Evolutionary conservation across 148 eudicot genomes (phyloP), one percentile per base, ranked within the genome.

Genomic region (Rhododendron kiyosumense): DNA sequence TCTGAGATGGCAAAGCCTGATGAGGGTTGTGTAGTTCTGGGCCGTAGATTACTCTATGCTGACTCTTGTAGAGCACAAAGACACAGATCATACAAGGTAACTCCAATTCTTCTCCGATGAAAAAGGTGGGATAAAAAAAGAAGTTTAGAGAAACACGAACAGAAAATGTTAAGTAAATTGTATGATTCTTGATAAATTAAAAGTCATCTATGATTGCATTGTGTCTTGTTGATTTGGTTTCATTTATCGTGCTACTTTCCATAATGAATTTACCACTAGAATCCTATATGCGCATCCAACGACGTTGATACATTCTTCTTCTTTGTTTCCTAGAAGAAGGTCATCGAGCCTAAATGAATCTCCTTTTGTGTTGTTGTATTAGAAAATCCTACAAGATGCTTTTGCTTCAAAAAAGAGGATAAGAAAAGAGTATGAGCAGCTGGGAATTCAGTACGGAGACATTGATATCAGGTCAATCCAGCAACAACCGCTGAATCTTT

Each of bases 81-180:
- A 82, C 82, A 63, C 79, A 90, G 89, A 78, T 92, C 92, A 48
- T 92, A 90, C 88, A 92, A 90, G 92, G 94, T 90, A 92, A 22
- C 22, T 54, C 26, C 83, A 17, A 32, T 71, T 32, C 5, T 18
- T 11, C 28, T 41, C 8, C 0, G 11, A 4, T n/a, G 4, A 32
- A 45, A 22, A 45, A 79, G 51, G 45, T 79, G 49, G 14, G 20
- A 41, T 34, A 83, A 28, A 12, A 22, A 4, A n/a, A 79, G 14
- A 28, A 34, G 13, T 30, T 36, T 24, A 22, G 54, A 11, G 20
- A 4, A 20, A 49, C 36, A 49, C 17, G 0, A 69, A 46, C 69
- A 46, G 85, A 20, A 32, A 48, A 49, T 22, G 22, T 49, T 32
- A 30, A 12, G 24, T 51, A 30, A 74, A 75, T 34, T 34, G 13